phyloP scores from a whole-genome alignment of 202 grass and related monocot genomes.

The Elaeis oleifera region DNA sequence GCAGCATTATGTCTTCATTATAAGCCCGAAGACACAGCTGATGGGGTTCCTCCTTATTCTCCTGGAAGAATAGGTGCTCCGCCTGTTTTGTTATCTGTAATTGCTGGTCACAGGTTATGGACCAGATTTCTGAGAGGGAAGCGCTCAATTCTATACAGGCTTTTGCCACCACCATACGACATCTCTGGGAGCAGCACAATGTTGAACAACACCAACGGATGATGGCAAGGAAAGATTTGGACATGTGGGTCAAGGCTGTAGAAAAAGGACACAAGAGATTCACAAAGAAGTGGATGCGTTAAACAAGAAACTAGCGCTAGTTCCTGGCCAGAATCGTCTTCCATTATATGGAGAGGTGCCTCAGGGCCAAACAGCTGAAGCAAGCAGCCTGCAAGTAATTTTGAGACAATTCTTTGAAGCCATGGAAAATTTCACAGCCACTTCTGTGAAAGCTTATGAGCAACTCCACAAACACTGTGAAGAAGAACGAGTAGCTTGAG shows the following conservation, averaged over 20 bases:
- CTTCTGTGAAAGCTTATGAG: constrained; percentile 46
- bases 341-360: constrained; percentile 26
- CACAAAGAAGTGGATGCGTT: constrained; percentile 70
- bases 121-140: constrained; percentile 59
- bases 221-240: constrained; percentile 42
- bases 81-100: constrained; percentile 64
- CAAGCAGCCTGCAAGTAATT: constrained; percentile 39
- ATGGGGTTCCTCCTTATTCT: constrained; percentile 57
- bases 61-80: constrained; percentile 70
- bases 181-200: constrained; percentile 40
- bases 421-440: constrained; percentile 45
- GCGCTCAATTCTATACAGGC: constrained; percentile 49
- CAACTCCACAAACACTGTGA: constrained; percentile 42
- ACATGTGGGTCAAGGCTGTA: constrained; percentile 50
- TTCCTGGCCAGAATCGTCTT: constrained; percentile 46
- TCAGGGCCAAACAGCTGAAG: constrained; percentile 26
- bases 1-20: constrained; percentile 64
- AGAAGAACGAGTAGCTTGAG: constrained; percentile 32
- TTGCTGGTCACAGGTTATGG: constrained; percentile 71
- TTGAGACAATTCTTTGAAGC: constrained; percentile 46
- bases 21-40: constrained; percentile 38
- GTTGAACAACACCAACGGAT: constrained; percentile 45
- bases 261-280: constrained; percentile 59
- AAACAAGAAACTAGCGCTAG: constrained; percentile 60
- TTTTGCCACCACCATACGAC: constrained; percentile 41